Percentiles rank a stretch among this genome's conserved stretches.
phyloP scores from a whole-genome alignment of 352 stramenopile species.

The Globisporangium nodosum region DNA sequence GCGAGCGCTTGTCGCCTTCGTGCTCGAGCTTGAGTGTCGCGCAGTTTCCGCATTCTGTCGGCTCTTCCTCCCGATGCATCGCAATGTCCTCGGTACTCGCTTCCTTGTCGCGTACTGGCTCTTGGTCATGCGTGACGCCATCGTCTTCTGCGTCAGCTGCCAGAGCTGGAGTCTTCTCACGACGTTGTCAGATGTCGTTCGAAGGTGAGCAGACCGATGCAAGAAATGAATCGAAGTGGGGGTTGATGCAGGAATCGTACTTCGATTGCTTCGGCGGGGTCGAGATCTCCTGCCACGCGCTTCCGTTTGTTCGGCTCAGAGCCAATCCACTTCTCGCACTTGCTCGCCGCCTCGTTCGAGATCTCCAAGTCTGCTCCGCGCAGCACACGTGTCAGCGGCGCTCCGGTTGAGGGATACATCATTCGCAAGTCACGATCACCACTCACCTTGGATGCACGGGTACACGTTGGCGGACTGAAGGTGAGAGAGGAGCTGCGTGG shows the following conservation, averaged over 20 bases:
- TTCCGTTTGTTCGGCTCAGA: constrained; percentile 40
- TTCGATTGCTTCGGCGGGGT: background rate
- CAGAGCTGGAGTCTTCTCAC: background rate
- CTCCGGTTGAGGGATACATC: background rate
- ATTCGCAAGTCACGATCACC: background rate
- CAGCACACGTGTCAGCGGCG: background rate
- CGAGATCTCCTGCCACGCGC: constrained; percentile 7
- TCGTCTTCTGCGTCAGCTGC: background rate
- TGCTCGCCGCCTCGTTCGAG: constrained; percentile 14
- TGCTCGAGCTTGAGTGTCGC: constrained; percentile 1
- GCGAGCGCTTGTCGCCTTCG: background rate
- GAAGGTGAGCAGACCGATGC: background rate
- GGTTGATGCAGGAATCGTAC: background rate
- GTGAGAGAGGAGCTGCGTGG: constrained; percentile 37
- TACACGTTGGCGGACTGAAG: constrained; percentile 24
- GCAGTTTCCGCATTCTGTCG: constrained; percentile 3
- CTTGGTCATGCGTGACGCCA: background rate
- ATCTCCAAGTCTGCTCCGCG: constrained; percentile 7
- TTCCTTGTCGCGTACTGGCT: background rate
- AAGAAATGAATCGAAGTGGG: background rate
- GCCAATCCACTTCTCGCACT: constrained; percentile 23
- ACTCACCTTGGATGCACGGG: constrained; percentile 12
- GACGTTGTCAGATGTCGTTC: background rate
- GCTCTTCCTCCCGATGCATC: background rate
- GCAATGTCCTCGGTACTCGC: background rate